Evolutionary conservation across 176 grass and related monocot genomes (phyloP).

Genomic region (Rhynchospora pubera): DNA sequence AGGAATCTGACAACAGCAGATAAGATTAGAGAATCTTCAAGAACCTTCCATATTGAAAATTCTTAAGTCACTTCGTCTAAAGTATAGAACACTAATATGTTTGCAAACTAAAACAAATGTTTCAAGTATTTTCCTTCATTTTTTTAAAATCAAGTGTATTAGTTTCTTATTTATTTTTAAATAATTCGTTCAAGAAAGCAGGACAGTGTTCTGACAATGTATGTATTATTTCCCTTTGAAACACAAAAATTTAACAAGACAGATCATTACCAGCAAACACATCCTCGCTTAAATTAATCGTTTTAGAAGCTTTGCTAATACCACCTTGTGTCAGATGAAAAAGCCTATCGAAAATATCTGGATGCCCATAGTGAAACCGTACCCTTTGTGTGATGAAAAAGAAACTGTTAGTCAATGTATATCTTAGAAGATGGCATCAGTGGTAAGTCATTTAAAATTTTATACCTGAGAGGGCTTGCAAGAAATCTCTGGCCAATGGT

Average conservation of each 20-base stretch:
- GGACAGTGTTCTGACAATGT: neutral
- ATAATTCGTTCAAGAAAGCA: neutral
- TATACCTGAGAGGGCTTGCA: slow-evolving; percentile 81
- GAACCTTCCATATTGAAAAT: neutral
- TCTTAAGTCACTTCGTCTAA: neutral
- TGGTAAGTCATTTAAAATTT: neutral
- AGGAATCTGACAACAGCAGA: neutral
- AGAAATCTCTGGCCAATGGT: slow-evolving; percentile 98
- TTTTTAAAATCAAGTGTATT: neutral
- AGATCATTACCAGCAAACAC: slow-evolving; percentile 76
- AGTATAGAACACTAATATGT: neutral
- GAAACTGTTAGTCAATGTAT: neutral
- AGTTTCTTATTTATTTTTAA: neutral
- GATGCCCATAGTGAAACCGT: slow-evolving; percentile 96
- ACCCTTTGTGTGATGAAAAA: slow-evolving; percentile 42
- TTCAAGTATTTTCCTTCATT: neutral
- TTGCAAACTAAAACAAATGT: neutral
- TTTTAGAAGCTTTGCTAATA: slow-evolving; percentile 98
- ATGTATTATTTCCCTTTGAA: neutral
- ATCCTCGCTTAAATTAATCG: slow-evolving; percentile 95
- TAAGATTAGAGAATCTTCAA: neutral
- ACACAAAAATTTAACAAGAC: neutral
- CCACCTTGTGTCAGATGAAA: slow-evolving; percentile 92
- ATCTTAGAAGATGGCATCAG: neutral
- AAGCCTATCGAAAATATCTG: slow-evolving; percentile 84